Base-by-base conservation (phyloP, 768 basidiomycete species). In the Boletus pseudo-olivaceus region DNA sequence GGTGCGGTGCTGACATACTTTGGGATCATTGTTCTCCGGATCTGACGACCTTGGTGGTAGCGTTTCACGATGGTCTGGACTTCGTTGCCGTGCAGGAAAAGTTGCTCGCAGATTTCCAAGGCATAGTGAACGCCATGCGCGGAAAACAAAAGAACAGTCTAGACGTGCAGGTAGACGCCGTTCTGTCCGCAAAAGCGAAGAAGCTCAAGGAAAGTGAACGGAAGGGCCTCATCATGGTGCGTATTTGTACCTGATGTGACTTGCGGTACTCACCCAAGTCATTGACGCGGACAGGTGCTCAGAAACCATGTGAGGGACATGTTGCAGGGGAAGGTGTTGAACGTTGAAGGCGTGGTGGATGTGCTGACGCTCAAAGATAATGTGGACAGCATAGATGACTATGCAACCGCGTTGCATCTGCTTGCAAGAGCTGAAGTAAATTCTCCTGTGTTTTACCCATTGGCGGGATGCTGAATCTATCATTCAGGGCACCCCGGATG, bases 341-440 rank as follows among this genome's bases (percentile, higher is more conserved):
- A 82, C 14, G 74, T 87, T 7, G 95, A 98, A 64, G 91, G 90
- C 58, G 72, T 84, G 11, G 83, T 91, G 26, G 96, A 98, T 63
- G 74, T 93, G 14, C 71, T 96, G 62, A 91, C 90, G 4, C 70
- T 97, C 58, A 94, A 94, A 67, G 88, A 95, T 66, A 93, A 93
- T 60, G 49, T 62, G 35, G 67, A 78, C 47, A 73, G 77, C 23
- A 64, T 81, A 14, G 82, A 82, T 12, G 85, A 91, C 65, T 91
- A 82, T 68, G 77, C 80, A 1, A 87, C 82, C 14, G 85, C 87
- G 23, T 69, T 90, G 58, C 82, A 85, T 34, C 69, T 95, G 43
- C 77, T 90, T 47, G 72, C 71, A n/a, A 80, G 76, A 38, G 78
- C 74, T 7, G 72, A 78, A 59, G 85, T 85, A 62, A 62, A 75